phyloP scores from a whole-genome alignment of 805 yeast species.

The Kodamaea lidongshanica region DNA sequence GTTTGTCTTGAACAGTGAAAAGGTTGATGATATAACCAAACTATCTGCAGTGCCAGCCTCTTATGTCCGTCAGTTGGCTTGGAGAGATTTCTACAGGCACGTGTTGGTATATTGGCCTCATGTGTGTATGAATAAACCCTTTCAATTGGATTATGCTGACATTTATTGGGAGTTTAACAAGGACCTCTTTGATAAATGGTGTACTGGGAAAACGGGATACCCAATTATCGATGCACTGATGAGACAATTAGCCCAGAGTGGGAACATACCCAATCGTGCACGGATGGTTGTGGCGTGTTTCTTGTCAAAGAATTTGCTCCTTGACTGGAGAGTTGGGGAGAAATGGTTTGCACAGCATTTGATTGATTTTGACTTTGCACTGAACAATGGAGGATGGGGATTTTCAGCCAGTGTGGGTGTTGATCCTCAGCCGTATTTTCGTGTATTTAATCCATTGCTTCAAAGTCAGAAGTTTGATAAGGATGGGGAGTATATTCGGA shows the following conservation, averaged over 20 bases:
- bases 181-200: slow-evolving; percentile 43
- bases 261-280: slow-evolving; percentile 48
- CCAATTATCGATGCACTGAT: slow-evolving; percentile 56
- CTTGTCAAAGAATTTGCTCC: slow-evolving; percentile 42
- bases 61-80: slow-evolving; percentile 50
- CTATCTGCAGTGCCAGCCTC: slow-evolving; percentile 27
- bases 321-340: slow-evolving; percentile 55
- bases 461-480: slow-evolving; percentile 47
- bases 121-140: slow-evolving; percentile 45
- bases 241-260: slow-evolving; percentile 47
- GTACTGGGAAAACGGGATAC: slow-evolving; percentile 47
- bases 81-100: slow-evolving; percentile 54
- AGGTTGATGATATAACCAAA: slow-evolving; percentile 4
- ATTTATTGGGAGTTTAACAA: slow-evolving; percentile 40
- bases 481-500: slow-evolving; percentile 39
- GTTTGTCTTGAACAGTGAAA: slow-evolving; percentile 15
- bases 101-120: slow-evolving; percentile 46
- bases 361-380: slow-evolving; percentile 48
- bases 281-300: slow-evolving; percentile 52
- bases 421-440: slow-evolving; percentile 52
- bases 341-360: slow-evolving; percentile 43
- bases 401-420: slow-evolving; percentile 47
- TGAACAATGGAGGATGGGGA: slow-evolving; percentile 57
- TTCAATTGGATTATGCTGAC: slow-evolving; percentile 36
- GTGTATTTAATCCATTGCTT: slow-evolving; percentile 47